These are phyloP conservation scores for Naganishia albida DNA, from an alignment of 1,284 basidiomycete genomes.

Conservation along the genomic window DNA sequence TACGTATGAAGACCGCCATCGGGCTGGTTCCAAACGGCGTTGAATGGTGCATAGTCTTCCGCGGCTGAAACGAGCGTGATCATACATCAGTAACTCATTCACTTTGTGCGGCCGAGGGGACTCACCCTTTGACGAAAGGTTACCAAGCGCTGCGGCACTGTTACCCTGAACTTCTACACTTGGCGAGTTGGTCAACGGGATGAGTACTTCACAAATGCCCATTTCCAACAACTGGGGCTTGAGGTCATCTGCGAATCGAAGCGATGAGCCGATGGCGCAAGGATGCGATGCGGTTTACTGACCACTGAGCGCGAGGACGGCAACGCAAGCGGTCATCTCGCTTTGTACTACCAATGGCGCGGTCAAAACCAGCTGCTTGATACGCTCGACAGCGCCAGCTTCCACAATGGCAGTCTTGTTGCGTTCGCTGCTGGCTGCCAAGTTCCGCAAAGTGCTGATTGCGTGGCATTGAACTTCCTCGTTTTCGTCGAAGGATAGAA, in stretches of 20 bases:
- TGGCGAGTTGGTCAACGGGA: conserved; percentile 91
- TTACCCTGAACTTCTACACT: conserved; percentile 99
- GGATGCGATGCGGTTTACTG: conserved; percentile 33
- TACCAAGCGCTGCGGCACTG: conserved; percentile 94
- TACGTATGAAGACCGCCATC: conserved; percentile 97
- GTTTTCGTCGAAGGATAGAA: conserved; percentile 96
- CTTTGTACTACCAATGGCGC: conserved; percentile 97
- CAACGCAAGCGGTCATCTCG: conserved; percentile 99
- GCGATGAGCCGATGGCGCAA: not conserved
- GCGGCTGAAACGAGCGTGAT: conserved; percentile 58
- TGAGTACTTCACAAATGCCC: conserved; percentile 97
- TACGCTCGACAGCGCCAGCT: conserved; percentile 96
- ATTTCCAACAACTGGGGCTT: conserved; percentile 95
- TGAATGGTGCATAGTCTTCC: conserved; percentile 97
- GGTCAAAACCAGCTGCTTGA: conserved; percentile 93
- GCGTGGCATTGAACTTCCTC: conserved; percentile 99
- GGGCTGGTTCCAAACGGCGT: conserved; percentile 96
- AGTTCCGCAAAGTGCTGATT: conserved; percentile 95
- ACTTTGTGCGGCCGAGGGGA: not conserved
- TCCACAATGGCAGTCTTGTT: conserved; percentile 99
- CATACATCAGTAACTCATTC: not conserved
- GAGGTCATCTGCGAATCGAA: conserved; percentile 70
- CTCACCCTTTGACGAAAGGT: conserved; percentile 89
- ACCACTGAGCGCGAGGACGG: conserved; percentile 90
- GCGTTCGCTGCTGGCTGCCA: conserved; percentile 95